Evolutionary conservation across 2,329 filamentous ascomycete species (phyloP), one percentile per base, ranked within the genome.

Genomic region (Ophiosphaerella narmari): DNA sequence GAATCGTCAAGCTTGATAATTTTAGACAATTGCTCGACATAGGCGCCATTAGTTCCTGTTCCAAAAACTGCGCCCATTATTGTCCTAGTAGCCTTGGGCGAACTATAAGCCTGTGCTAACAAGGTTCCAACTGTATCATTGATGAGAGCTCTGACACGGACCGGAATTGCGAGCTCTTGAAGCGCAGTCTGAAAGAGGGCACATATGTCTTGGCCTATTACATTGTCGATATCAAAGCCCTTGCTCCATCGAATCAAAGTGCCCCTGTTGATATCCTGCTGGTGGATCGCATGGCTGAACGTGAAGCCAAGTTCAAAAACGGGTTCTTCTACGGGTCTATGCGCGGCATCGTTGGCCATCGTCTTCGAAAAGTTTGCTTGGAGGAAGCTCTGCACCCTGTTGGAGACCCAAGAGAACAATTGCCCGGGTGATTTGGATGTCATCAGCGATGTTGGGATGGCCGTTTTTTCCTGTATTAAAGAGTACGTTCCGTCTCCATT

Each of bases 101-200:
- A 91, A 7, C 90, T 91, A 75, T 97, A 97, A 0, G 91, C 94
- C 61, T 91, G 87, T 32, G 92, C 91, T 91, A 97, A 95, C n/a
- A 97, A 82, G 4, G 92, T 97, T 34, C 92, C 92, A 8, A 97
- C 92, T 0, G 92, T 96, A 70, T 97, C 92, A 72, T 97, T 97
- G 65, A 96, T 91, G 46, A 97, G 82, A 13, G 92, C 92, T 7
- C 91, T 88, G 14, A 97, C 92, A 66, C 86, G 88, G 52, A 97
- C 90, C 1, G 92, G 92, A 4, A 97, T 83, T 48, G 84, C 79
- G 38, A 96, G 82, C 48, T 84, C 83, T 75, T 96, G 90, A 62
- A 97, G 91, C 73, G 96, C 91, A 18, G 78, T 78, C 75, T 97
- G 92, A 35, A 97, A 81, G 52, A 97, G 78, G 35, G 84, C 86